phyloP scores from a whole-genome alignment of 2,329 filamentous ascomycete genomes.

The Penicillium corylophilum region DNA sequence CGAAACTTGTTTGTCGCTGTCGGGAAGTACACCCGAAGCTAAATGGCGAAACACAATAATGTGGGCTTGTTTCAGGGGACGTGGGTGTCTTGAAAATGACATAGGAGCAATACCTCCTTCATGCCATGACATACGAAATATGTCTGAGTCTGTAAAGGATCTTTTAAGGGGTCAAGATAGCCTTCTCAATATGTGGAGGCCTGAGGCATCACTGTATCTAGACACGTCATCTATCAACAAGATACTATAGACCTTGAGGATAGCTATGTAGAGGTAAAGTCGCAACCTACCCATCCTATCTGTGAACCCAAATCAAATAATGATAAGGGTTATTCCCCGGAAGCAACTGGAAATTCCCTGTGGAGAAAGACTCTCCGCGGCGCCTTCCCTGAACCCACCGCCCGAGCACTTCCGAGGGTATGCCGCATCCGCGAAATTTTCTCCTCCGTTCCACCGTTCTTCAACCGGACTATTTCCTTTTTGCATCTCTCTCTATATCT shows the following conservation, averaged over 20 bases:
- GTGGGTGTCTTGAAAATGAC: neutral
- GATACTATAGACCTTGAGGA: neutral
- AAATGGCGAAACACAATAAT: neutral
- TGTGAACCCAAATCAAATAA: neutral
- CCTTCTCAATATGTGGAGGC: neutral
- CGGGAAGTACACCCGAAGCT: neutral
- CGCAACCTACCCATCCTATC: neutral
- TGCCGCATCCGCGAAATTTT: constrained; percentile 46
- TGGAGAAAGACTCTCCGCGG: constrained; percentile 23
- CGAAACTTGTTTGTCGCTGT: neutral
- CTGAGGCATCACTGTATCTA: neutral
- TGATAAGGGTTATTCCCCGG: neutral
- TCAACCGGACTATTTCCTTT: constrained; percentile 22
- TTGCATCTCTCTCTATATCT: constrained; percentile 25
- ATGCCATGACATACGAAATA: neutral
- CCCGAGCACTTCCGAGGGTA: constrained; percentile 43
- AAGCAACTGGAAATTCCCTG: neutral
- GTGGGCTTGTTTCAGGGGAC: neutral
- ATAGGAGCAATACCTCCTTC: neutral
- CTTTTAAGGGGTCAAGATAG: neutral
- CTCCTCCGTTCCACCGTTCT: constrained; percentile 32
- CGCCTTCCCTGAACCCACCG: constrained; percentile 28
- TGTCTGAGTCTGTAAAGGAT: neutral
- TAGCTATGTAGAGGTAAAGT: too few species aligned
- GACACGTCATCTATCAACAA: neutral